These are phyloP conservation scores for Celoporthe dispersa DNA, from an alignment of 2,329 filamentous ascomycete genomes.

Conservation along the genomic window DNA sequence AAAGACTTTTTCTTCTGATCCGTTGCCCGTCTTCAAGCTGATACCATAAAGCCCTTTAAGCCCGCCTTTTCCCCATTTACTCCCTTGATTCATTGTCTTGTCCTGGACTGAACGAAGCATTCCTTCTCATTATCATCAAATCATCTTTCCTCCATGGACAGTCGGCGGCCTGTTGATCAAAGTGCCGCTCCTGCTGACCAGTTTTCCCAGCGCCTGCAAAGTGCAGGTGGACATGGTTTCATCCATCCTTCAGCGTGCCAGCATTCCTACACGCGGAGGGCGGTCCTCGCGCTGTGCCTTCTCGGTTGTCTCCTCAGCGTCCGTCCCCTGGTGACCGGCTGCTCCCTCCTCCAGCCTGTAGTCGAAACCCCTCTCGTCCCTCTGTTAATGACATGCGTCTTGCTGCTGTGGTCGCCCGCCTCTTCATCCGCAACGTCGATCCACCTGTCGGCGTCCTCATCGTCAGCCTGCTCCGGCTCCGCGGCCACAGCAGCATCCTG, in stretches of 20 bases:
- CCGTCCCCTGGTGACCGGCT: slow-evolving; percentile 25
- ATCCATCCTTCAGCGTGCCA: not conserved
- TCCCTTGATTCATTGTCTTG: not conserved
- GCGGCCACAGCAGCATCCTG: not conserved
- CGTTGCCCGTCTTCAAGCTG: not conserved
- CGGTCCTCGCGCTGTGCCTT: slow-evolving; percentile 14
- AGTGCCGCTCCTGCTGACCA: not conserved
- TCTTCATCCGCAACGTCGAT: slow-evolving; percentile 24
- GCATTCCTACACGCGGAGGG: slow-evolving; percentile 16
- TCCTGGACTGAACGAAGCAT: not conserved
- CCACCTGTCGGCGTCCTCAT: slow-evolving; percentile 21
- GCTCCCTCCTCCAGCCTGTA: not conserved
- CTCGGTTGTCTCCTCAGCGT: slow-evolving; percentile 25
- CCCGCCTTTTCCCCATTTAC: not conserved
- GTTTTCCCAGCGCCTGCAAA: not conserved
- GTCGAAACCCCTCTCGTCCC: not conserved
- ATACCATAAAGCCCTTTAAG: not conserved
- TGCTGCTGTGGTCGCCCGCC: slow-evolving; percentile 3
- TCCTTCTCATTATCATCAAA: not conserved
- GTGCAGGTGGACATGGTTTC: not conserved
- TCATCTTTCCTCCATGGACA: not conserved
- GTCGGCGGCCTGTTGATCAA: not conserved
- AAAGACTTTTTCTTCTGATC: not conserved
- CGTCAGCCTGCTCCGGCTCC: not conserved
- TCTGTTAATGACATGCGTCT: not conserved